Conservation (phyloP, 768 basidiomycete species). For the Pholiota microspora region DNA sequence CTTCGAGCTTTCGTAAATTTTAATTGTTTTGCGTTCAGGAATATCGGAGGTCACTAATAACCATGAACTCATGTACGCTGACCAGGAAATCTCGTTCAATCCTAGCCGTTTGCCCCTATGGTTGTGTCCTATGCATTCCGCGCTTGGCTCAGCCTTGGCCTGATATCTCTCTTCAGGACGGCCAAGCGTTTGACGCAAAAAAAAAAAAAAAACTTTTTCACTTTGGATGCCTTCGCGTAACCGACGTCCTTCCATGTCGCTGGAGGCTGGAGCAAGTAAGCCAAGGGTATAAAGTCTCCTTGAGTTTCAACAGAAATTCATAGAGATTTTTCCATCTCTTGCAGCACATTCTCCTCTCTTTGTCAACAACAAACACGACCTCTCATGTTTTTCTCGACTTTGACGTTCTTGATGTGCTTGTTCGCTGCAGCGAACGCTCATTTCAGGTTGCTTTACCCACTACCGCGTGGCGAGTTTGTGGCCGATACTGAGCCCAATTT, state of each 20-base stretch:
- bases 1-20: too few relatives aligned
- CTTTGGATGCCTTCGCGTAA: too few relatives aligned
- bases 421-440: slow-evolving; percentile 59
- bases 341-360: not conserved
- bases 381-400: slow-evolving; percentile 32
- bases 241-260: not conserved
- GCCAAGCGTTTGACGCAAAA: not conserved
- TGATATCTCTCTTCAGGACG: not conserved
- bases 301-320: not conserved
- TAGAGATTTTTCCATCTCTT: not conserved
- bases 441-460: slow-evolving; percentile 72
- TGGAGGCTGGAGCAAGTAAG: not conserved
- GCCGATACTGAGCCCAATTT: slow-evolving; percentile 52
- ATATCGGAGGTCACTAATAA: too few relatives aligned
- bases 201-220: not conserved
- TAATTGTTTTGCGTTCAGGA: too few relatives aligned
- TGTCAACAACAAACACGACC: not conserved
- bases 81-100: too few relatives aligned
- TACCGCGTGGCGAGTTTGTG: slow-evolving; percentile 66
- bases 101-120: too few relatives aligned
- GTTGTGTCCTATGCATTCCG: too few relatives aligned
- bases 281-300: not conserved
- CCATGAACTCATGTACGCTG: too few relatives aligned
- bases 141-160: too few relatives aligned
- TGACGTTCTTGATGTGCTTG: slow-evolving; percentile 23